These are phyloP conservation scores for Tilletia indica DNA, from an alignment of 1,284 basidiomycete genomes.

Conservation along the genomic window DNA sequence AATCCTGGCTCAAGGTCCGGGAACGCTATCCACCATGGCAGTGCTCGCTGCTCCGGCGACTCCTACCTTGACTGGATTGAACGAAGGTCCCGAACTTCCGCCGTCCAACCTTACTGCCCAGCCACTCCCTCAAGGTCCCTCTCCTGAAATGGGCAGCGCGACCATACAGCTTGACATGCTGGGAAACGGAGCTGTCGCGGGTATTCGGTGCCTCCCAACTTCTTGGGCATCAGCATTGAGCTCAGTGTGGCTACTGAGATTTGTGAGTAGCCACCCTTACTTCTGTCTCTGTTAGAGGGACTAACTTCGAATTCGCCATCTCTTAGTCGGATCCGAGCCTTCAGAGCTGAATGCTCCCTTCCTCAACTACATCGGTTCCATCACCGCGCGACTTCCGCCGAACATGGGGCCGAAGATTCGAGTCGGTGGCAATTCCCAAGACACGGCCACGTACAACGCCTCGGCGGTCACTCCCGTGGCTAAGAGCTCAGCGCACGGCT, in stretches of 20 bases:
- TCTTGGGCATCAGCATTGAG: constrained; percentile 71
- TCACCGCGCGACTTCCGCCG: constrained; percentile 58
- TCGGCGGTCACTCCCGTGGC: constrained; percentile 83
- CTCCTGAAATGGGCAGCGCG: constrained; percentile 15
- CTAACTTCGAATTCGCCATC: constrained; percentile 19
- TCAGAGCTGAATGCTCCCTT: constrained; percentile 64
- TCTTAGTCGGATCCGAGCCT: constrained; percentile 58
- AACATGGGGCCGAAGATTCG: constrained; percentile 67
- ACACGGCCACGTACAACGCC: constrained; percentile 82
- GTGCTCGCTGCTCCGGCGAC: too few species aligned
- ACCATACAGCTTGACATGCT: neutral
- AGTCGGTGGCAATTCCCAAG: constrained; percentile 81
- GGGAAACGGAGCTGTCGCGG: neutral
- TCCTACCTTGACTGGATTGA: too few species aligned
- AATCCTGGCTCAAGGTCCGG: too few species aligned
- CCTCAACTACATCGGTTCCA: constrained; percentile 71
- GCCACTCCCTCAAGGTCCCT: constrained; percentile 20
- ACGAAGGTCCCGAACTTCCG: too few species aligned
- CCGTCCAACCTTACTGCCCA: constrained; percentile 22
- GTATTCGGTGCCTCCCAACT: constrained; percentile 59
- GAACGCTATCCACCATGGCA: too few species aligned
- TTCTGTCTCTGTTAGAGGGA: neutral
- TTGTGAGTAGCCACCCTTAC: constrained; percentile 17
- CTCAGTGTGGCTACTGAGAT: constrained; percentile 64
- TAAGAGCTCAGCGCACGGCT: constrained; percentile 23